Evolutionary conservation across 768 basidiomycete species (phyloP), one percentile per base, ranked within the genome.

Genomic region (Kwoniella botswanensis): DNA sequence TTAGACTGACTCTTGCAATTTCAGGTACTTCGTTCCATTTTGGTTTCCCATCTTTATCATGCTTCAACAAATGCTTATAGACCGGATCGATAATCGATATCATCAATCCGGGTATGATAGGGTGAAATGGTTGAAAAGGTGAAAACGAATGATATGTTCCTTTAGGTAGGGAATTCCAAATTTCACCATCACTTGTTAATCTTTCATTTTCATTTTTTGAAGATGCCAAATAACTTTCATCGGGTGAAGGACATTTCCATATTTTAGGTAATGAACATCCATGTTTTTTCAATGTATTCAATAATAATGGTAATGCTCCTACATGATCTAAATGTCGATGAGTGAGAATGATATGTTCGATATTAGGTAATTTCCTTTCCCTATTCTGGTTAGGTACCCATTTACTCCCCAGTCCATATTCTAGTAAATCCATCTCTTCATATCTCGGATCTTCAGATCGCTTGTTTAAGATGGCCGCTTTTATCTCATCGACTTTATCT

Each of bases 271-370:
- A 63, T 1, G 73, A 71, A 4, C 64, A 65, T 7, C 91, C 92
- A n/a, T 91, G 84, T 46, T 85, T 80, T 12, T 86, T 85, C 1
- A 97, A 86, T 53, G 93, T 88, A 5, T 78, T 72, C 0, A 98
- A 87, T 0, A 97, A 90, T 35, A 87, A 84, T 0, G 88, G 88
- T 2, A 97, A 85, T 4, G 94, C 96, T 7, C 88, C 88, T 72
- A 90, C 86, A 74, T 98, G 96, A 84, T 98, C 96, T 41, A 85
- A 85, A 80, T 98, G 96, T 87, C 90, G 90, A 82, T 98, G 96
- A 0, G 94, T 93, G 66, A 98, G 86, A 77, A 98, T 86, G 83
- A 98, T 92, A 79, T 98, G 94, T 12, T 92, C 93, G 60, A 98
- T 84, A 60, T 90, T 87, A 9, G 89, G 88, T 35, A 79, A 41